phyloP scores from a whole-genome alignment of 139 green algal genomes.

The Yamagishiella unicocca region DNA sequence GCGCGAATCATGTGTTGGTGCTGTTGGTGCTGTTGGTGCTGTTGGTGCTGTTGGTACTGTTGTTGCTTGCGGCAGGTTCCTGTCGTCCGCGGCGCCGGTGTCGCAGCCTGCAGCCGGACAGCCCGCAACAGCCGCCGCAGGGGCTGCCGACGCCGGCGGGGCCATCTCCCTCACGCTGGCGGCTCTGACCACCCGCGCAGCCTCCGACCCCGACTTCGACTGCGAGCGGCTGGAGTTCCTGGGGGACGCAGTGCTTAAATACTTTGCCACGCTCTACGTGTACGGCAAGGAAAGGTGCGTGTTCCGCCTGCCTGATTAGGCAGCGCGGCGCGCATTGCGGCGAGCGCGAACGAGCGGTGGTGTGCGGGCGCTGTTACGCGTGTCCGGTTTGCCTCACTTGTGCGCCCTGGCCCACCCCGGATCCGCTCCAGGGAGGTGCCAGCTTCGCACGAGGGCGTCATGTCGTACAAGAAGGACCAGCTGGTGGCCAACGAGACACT shows the following conservation, averaged over 20 bases:
- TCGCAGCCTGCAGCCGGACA: too few species aligned
- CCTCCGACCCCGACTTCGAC: background rate
- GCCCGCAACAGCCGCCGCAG: too few species aligned
- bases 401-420: background rate
- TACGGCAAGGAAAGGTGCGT: conserved; percentile 36
- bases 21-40: too few species aligned
- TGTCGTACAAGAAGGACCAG: conserved; percentile 35
- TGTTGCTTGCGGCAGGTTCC: too few species aligned
- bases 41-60: too few species aligned
- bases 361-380: too few species aligned
- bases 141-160: too few species aligned
- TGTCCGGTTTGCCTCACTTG: background rate
- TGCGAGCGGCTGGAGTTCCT: conserved; percentile 40
- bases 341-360: background rate
- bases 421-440: conserved; percentile 6
- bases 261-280: conserved; percentile 5
- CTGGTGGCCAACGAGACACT: conserved; percentile 37
- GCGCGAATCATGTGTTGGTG: too few species aligned
- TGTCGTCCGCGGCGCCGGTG: too few species aligned
- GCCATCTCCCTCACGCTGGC: too few species aligned
- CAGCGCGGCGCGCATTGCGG: too few species aligned
- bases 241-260: conserved; percentile 35
- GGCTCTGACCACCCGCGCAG: background rate
- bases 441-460: conserved; percentile 34
- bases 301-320: too few species aligned